Evolutionary conservation across 345 rosid species (phyloP), one percentile per base, ranked within the genome.

Genomic region (Citrus trifoliata): DNA sequence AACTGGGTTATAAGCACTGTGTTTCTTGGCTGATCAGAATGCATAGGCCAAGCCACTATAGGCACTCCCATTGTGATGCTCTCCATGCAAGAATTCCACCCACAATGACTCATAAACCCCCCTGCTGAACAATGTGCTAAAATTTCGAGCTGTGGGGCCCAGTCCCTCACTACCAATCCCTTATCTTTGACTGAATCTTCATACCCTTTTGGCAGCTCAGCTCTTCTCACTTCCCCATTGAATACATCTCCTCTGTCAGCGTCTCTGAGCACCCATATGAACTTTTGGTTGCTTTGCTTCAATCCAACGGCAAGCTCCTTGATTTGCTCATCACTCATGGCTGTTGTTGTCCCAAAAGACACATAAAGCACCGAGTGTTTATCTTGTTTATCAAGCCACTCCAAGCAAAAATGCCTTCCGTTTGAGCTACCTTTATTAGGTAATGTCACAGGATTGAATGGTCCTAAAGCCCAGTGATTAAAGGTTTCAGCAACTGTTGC

Each of bases 31-130:
- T 89, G 91, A 79, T 91, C 95, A 1, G 91, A 91, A 62, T 89
- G 93, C 89, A 88, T 85, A 1, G 93, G 93, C 91, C 91, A 91
- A 14, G 91, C 90, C 10, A 80, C 90, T 0, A 89, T 82, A 0
- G 94, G 94, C 5, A 89, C 91, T 40, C 91, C 94, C 92, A 85
- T 85, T 60, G 77, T 87, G 4, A 89, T 87, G 67, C 94, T 91
- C 71, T 91, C 92, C 91, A 91, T 81, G 82, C 92, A 86, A 9
- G 94, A 91, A 68, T 90, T 90, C 94, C 94, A 90, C 18, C 92
- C 94, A 46, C 94, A 90, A 28, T 90, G 92, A 79, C 90, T 89
- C 75, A 91, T 75, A 64, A 91, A 88, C 10, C 92, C 91, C 1
- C 94, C 90, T 0, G 80, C 82, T 25, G 89, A 78, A 1, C 42